Percentiles rank a stretch among this genome's conserved stretches.
phyloP scores from a whole-genome alignment of 768 basidiomycete species.

The Termitomyces heimii region DNA sequence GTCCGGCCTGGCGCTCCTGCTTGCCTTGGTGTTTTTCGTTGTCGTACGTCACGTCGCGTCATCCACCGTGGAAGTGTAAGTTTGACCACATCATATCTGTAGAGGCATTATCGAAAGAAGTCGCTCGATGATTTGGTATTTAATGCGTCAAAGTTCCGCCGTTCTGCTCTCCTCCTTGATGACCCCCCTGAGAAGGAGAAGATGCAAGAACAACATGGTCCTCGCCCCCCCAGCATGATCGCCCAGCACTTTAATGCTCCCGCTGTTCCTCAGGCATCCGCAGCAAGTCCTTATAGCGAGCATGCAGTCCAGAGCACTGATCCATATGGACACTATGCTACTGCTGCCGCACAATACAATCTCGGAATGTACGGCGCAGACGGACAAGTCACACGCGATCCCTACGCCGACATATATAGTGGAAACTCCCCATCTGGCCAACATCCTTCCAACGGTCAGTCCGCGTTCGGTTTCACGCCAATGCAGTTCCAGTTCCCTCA shows the following conservation, averaged over 20 bases:
- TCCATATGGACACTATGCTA: constrained; percentile 13
- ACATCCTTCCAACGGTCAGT: constrained; percentile 8
- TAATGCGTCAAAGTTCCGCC: constrained; percentile 45
- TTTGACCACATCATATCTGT: not conserved
- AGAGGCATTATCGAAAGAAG: constrained; percentile 31
- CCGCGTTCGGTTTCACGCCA: constrained; percentile 6
- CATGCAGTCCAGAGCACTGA: constrained; percentile 6
- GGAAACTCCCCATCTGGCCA: constrained; percentile 10
- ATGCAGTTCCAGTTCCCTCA: constrained; percentile 12
- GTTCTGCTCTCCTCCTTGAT: constrained; percentile 38
- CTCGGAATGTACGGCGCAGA: constrained; percentile 14
- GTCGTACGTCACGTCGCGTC: constrained; percentile 14
- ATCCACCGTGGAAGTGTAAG: not conserved
- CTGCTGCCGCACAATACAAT: constrained; percentile 13
- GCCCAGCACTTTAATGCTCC: constrained; percentile 19
- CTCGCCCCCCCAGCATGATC: constrained; percentile 23
- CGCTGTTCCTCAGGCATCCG: constrained; percentile 11
- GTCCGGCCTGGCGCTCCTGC: constrained; percentile 14
- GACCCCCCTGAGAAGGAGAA: constrained; percentile 17
- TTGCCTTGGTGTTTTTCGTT: constrained; percentile 18
- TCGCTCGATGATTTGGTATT: constrained; percentile 33
- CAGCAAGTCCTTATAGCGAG: constrained; percentile 11
- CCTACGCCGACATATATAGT: constrained; percentile 11
- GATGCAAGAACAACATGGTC: constrained; percentile 12
- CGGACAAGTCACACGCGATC: constrained; percentile 13